Conservation (phyloP, 805 yeast genomes). For the Allodekkera sacchari region DNA sequence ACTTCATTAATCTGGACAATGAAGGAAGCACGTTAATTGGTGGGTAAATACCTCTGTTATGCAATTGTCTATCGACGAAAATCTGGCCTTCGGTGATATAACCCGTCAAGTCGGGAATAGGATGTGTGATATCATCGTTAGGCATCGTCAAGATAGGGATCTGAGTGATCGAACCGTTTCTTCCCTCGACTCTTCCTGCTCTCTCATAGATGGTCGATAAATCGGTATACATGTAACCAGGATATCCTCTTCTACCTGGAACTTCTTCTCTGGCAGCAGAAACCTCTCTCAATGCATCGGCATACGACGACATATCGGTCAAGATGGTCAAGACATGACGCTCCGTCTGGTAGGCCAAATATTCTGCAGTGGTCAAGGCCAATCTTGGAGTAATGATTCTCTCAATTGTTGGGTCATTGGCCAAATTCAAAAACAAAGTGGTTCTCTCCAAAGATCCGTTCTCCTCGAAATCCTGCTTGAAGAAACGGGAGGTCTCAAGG, state of each 20-base stretch:
- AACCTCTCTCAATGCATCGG: constrained; percentile 98
- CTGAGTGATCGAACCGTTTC: constrained; percentile 98
- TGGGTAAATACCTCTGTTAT: constrained; percentile 96
- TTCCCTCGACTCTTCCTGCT: constrained; percentile 99
- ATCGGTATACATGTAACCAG: constrained; percentile 99
- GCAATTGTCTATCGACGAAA: constrained; percentile 90
- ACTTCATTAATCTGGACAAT: constrained; percentile 95
- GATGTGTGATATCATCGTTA: constrained; percentile 99
- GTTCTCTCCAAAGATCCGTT: constrained; percentile 98
- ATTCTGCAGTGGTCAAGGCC: constrained; percentile 98
- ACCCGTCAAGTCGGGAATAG: constrained; percentile 99
- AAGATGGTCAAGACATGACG: constrained; percentile 96
- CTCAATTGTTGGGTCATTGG: constrained; percentile 99
- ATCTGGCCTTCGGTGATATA: constrained; percentile 99
- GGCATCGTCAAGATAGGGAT: constrained; percentile 99
- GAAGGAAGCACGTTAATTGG: constrained; percentile 98
- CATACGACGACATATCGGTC: constrained; percentile 99
- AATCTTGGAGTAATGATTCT: constrained; percentile 98
- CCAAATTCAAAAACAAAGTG: constrained; percentile 90
- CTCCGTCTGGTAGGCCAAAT: constrained; percentile 97
- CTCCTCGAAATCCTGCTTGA: constrained; percentile 98
- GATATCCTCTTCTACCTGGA: constrained; percentile 99
- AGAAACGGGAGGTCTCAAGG: constrained; percentile 95
- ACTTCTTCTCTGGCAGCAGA: constrained; percentile 99
- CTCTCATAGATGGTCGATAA: constrained; percentile 98